Evolutionary conservation across 2,329 filamentous ascomycete genomes (phyloP).

Genomic region (Ophiosphaerella narmari): DNA sequence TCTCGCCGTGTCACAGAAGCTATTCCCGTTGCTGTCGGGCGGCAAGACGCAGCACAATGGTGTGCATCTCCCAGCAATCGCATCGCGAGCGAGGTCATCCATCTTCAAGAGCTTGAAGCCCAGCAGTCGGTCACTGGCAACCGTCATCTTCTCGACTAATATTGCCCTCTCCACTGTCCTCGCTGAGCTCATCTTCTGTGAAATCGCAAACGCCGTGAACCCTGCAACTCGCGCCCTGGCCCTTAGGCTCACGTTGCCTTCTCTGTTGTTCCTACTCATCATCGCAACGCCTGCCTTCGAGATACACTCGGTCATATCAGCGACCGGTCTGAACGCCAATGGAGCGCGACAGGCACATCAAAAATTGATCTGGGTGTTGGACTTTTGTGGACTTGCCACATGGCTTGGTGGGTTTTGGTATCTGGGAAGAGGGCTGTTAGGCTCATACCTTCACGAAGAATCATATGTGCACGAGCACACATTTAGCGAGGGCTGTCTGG

Average conservation of each 20-base stretch:
- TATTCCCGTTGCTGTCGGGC: slow-evolving; percentile 74
- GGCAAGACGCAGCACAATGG: slow-evolving; percentile 66
- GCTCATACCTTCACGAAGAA: slow-evolving; percentile 54
- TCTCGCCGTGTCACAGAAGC: slow-evolving; percentile 65
- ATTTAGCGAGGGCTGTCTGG: slow-evolving; percentile 61
- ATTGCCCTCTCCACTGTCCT: slow-evolving; percentile 78
- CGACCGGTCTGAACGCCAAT: slow-evolving; percentile 66
- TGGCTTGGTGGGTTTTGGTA: slow-evolving; percentile 82
- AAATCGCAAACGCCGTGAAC: slow-evolving; percentile 78
- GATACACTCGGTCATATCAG: slow-evolving; percentile 66
- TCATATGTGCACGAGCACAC: slow-evolving; percentile 49
- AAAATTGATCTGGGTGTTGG: slow-evolving; percentile 66
- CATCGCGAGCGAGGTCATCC: slow-evolving; percentile 27
- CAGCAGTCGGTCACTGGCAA: slow-evolving; percentile 52
- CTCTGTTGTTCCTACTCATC: slow-evolving; percentile 73
- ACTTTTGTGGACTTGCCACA: slow-evolving; percentile 63
- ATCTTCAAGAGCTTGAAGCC: slow-evolving; percentile 46
- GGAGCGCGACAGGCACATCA: slow-evolving; percentile 62
- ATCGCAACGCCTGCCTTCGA: slow-evolving; percentile 79
- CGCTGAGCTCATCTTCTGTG: slow-evolving; percentile 79
- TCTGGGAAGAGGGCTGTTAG: slow-evolving; percentile 67
- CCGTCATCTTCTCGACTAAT: slow-evolving; percentile 74
- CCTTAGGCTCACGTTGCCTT: slow-evolving; percentile 70
- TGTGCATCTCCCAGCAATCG: slow-evolving; percentile 58
- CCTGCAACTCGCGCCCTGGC: slow-evolving; percentile 69